A percentile compares a stretch with the other conserved stretches of the same genome.
These are phyloP conservation scores for Fusarium papillatum DNA, from an alignment of 2,329 filamentous ascomycete genomes.

Conservation along the genomic window DNA sequence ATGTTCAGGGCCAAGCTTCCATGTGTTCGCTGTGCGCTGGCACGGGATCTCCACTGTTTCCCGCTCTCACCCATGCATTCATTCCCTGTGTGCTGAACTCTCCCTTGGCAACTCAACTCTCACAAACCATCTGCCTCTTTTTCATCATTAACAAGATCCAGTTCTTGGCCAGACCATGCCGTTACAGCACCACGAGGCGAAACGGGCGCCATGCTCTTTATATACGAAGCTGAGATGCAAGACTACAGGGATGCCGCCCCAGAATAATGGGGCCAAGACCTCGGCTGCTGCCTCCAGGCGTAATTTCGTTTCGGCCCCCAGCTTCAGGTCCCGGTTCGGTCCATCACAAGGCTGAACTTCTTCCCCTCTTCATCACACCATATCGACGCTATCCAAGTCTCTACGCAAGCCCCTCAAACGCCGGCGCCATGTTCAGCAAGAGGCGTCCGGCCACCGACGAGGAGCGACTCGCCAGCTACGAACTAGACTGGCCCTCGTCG, in stretches of 20 bases:
- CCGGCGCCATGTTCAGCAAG: conserved; percentile 23
- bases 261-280: not conserved
- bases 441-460: conserved; percentile 19
- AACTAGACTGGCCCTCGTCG: conserved; percentile 32
- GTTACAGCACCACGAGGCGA: not conserved
- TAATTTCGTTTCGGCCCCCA: conserved; percentile 6
- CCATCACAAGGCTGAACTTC: not conserved
- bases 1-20: not conserved
- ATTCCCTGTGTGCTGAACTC: not conserved
- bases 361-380: not conserved
- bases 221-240: not conserved
- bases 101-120: not conserved
- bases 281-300: not conserved
- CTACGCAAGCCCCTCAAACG: not conserved
- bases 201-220: not conserved
- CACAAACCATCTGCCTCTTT: not conserved
- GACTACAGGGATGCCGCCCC: not conserved
- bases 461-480: conserved; percentile 28
- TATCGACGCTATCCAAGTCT: not conserved
- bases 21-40: not conserved
- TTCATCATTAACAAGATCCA: not conserved
- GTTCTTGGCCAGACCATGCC: not conserved
- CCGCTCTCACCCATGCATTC: not conserved
- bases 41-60: conserved; percentile 30
- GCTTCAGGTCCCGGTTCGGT: not conserved